phyloP scores from a whole-genome alignment of 2,329 filamentous ascomycete genomes.

The Pseudocercospora crystallina region DNA sequence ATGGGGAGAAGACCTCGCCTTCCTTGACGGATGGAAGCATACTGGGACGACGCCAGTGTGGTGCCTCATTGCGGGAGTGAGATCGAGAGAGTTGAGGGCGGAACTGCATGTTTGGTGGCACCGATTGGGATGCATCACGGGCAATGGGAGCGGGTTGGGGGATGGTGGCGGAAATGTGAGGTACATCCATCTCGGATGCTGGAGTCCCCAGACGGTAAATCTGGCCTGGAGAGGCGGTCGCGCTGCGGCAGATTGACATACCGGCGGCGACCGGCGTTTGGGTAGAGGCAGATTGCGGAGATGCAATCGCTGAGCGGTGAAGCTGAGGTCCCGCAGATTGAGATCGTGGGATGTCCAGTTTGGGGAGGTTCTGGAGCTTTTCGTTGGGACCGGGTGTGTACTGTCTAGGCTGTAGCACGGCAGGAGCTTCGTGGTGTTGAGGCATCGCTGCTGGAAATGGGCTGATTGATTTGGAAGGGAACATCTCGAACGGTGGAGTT shows the following conservation, averaged over 20 bases:
- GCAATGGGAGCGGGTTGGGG: slow-evolving; percentile 61
- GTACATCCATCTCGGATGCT: slow-evolving; percentile 87
- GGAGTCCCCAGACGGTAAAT: slow-evolving; percentile 80
- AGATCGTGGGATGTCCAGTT: slow-evolving; percentile 55
- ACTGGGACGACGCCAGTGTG: slow-evolving; percentile 61
- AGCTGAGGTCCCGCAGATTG: slow-evolving; percentile 39
- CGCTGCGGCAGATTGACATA: slow-evolving; percentile 47
- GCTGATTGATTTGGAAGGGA: slow-evolving; percentile 25
- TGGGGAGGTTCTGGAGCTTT: slow-evolving; percentile 57
- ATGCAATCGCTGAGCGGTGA: slow-evolving; percentile 17
- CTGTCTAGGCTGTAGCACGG: slow-evolving; percentile 39
- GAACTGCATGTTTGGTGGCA: slow-evolving; percentile 91
- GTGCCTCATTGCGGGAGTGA: slow-evolving; percentile 41
- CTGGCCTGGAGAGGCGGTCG: slow-evolving; percentile 49
- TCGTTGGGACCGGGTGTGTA: slow-evolving; percentile 47
- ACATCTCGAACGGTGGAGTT: slow-evolving; percentile 56
- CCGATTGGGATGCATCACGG: slow-evolving; percentile 81
- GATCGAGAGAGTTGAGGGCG: slow-evolving; percentile 44
- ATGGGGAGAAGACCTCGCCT: slow-evolving; percentile 36
- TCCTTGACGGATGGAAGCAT: slow-evolving; percentile 72
- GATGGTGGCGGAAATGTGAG: slow-evolving; percentile 58
- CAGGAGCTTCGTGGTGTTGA: slow-evolving; percentile 17
- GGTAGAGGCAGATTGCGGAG: slow-evolving; percentile 28
- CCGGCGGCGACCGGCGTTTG: slow-evolving; percentile 30
- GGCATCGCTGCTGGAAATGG: slow-evolving; percentile 28